Percentiles rank a stretch among this genome's conserved stretches.
phyloP scores from a whole-genome alignment of 257 asterid species.

The Solanum peruvianum region DNA sequence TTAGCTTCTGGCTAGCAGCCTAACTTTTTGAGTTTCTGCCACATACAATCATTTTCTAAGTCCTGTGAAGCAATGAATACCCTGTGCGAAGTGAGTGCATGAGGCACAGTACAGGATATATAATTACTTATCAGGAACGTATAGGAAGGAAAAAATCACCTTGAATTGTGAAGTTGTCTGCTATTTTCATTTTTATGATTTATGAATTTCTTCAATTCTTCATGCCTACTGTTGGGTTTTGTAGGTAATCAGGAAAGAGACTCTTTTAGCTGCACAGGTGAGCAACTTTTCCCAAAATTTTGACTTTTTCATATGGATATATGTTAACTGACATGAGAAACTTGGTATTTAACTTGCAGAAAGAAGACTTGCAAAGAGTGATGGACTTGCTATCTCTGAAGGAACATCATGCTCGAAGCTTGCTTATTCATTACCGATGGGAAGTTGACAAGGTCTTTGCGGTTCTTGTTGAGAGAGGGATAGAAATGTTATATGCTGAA shows the following conservation, averaged over 20 bases:
- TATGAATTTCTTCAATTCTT: neutral
- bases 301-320: neutral
- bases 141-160: neutral
- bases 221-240: neutral
- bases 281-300: neutral
- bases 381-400: slow-evolving; percentile 44
- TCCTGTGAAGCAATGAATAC: neutral
- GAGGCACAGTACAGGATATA: too few relatives aligned
- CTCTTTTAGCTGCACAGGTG: slow-evolving; percentile 60
- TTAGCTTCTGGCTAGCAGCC: neutral
- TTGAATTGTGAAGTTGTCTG: neutral
- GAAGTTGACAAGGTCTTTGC: slow-evolving; percentile 22
- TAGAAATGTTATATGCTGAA: slow-evolving; percentile 21
- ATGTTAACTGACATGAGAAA: neutral
- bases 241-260: slow-evolving; percentile 51
- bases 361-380: slow-evolving; percentile 37
- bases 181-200: neutral
- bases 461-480: slow-evolving; percentile 36
- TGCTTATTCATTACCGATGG: slow-evolving; percentile 57
- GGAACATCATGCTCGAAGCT: slow-evolving; percentile 44
- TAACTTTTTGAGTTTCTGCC: neutral
- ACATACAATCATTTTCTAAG: neutral
- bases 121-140: too few relatives aligned
- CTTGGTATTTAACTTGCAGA: slow-evolving; percentile 16
- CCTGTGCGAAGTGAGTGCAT: neutral